phyloP scores from a whole-genome alignment of 2,329 filamentous ascomycete genomes.

The Hypoxylon sp. region DNA sequence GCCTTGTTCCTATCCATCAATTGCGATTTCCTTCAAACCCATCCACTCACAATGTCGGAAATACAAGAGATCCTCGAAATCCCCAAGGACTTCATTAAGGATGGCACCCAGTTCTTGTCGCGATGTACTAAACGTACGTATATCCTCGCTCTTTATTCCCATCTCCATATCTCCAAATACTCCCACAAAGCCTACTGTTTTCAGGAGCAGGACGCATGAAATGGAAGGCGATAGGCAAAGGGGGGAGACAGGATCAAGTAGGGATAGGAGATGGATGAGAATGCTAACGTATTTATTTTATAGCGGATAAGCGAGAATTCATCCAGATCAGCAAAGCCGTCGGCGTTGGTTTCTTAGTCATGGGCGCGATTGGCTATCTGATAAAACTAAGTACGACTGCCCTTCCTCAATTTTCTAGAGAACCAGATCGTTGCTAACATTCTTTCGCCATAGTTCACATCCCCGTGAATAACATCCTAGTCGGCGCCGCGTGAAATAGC shows the following conservation, averaged over 20 bases:
- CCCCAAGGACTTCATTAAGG: slow-evolving; percentile 75
- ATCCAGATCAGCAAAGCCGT: slow-evolving; percentile 66
- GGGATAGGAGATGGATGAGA: not conserved
- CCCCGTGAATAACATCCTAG: slow-evolving; percentile 78
- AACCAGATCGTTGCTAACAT: slow-evolving; percentile 19
- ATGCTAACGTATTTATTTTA: slow-evolving; percentile 38
- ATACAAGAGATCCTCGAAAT: slow-evolving; percentile 79
- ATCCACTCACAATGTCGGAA: slow-evolving; percentile 70
- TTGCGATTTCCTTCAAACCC: slow-evolving; percentile 15
- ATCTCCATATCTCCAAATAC: not conserved
- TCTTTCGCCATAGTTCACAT: slow-evolving; percentile 69
- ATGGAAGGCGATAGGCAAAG: not conserved
- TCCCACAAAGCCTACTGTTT: slow-evolving; percentile 1
- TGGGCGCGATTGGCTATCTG: slow-evolving; percentile 78
- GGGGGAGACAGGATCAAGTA: not conserved
- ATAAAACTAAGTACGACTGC: slow-evolving; percentile 74
- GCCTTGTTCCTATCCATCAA: slow-evolving; percentile 11
- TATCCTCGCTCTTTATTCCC: slow-evolving; percentile 10
- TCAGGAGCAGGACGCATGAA: slow-evolving; percentile 13
- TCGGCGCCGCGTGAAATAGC: slow-evolving; percentile 71
- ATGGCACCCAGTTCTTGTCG: slow-evolving; percentile 74
- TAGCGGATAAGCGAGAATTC: slow-evolving; percentile 68
- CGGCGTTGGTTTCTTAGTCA: slow-evolving; percentile 78
- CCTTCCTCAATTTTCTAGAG: not conserved
- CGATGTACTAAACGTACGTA: slow-evolving; percentile 73